phyloP scores from a whole-genome alignment of 1,284 basidiomycete genomes.

The Farysia itapuensis region DNA sequence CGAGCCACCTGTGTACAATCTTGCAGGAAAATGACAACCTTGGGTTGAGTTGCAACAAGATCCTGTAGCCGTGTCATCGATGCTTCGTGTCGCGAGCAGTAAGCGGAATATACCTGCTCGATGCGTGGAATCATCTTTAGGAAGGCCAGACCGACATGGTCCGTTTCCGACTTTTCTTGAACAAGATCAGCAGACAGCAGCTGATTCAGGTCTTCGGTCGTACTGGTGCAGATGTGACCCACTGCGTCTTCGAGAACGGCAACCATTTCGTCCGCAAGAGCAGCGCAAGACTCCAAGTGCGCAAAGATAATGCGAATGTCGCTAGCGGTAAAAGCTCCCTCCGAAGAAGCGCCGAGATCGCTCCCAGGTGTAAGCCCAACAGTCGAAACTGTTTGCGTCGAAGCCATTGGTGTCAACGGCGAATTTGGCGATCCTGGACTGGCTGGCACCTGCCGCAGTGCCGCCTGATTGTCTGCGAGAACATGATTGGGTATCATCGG shows the following conservation, averaged over 20 bases:
- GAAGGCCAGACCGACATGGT: constrained; percentile 77
- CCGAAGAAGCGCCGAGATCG: constrained; percentile 5
- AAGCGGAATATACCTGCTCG: constrained; percentile 76
- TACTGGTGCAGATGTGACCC: constrained; percentile 20
- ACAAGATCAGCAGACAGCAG: constrained; percentile 15
- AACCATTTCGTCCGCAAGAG: constrained; percentile 71
- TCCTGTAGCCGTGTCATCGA: constrained; percentile 69
- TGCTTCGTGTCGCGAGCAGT: constrained; percentile 81
- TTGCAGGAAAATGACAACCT: constrained; percentile 52
- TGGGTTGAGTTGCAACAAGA: constrained; percentile 43
- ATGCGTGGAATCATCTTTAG: constrained; percentile 74
- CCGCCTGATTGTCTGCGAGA: not conserved
- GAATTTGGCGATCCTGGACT: constrained; percentile 6
- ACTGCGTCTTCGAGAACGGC: constrained; percentile 60
- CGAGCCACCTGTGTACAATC: constrained; percentile 60
- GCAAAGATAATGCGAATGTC: constrained; percentile 76
- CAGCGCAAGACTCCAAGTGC: constrained; percentile 75
- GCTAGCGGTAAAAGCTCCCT: constrained; percentile 67
- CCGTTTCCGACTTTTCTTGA: constrained; percentile 58
- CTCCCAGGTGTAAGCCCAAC: not conserved
- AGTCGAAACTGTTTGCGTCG: constrained; percentile 2
- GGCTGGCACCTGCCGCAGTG: no score
- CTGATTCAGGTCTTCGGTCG: constrained; percentile 18
- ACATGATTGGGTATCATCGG: not conserved
- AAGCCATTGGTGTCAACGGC: constrained; percentile 16